Evolutionary conservation across 805 yeast species (phyloP), one percentile per base, ranked within the genome.

Genomic region (Lachancea meyersii): DNA sequence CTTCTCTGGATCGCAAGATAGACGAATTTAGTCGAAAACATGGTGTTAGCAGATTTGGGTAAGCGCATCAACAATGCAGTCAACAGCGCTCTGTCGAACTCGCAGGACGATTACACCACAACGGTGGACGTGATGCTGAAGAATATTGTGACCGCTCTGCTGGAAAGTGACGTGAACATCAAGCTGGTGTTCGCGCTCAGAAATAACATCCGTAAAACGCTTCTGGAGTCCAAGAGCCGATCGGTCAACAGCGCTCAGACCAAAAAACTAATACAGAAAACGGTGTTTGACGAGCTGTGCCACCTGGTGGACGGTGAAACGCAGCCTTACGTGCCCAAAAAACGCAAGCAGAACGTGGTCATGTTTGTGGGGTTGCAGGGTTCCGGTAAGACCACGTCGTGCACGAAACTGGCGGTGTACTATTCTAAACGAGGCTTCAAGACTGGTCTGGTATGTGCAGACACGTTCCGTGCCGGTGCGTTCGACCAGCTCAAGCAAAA

Each of bases 291-390:
- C 59, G 97, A 93, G 67, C 73, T 93, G 33, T 85, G 89, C 55
- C 79, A 76, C 5, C 71, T 93, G 31, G 96, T 93, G 19, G 97
- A 89, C 57, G 82, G 81, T 37, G 64, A 72, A 32, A 43, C 46
- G 8, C 57, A 51, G 32, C 73, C 85, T 8, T 91, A 79, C 60
- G 84, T 84, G 65, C 97, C 97, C 31, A 84, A 83, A 69, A 89
- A 89, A 70, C 80, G 87, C 54, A 75, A 76, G 54, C 60, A 79
- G 8, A 79, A 83, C 58, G 85, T 91, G 24, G 83, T 93, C 50
- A 93, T 93, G 98, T 85, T 93, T 73, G 98, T 93, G 46, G 98
- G 98, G 60, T 71, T 93, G 47, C 98, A 93, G 65, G 98, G 98
- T 70, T 93, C 97, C 10, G 98, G 98, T 75, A 93, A 93, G 63